Base-by-base conservation (phyloP, 2,329 filamentous ascomycete genomes). In the Aspergillus ochraceoroseus region DNA sequence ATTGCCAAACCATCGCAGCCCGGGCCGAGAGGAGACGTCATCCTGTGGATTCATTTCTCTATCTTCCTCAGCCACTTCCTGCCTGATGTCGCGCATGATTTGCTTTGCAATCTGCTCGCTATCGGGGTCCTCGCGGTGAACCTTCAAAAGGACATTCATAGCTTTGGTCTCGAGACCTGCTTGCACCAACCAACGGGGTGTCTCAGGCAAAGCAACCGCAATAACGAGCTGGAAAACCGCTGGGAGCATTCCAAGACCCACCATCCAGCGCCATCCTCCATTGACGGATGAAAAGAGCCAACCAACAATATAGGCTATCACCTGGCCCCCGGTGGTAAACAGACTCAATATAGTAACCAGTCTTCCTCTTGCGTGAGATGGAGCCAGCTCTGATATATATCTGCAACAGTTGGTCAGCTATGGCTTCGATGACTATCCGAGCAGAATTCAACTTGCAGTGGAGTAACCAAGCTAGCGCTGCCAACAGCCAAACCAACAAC, bases 181-280 rank as follows among this genome's bases (percentile, higher is more conserved):
- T 59, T 81, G 82, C 13, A 94, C 81, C 14, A 95, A 73, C 83
- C 87, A 95, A 15, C 90, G 75, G 22, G 90, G 90, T 8, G 86
- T 94, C 65, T 96, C 90, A 0, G 88, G 88, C 76, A 95, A 83
- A 36, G 79, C 71, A 2, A 79, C 53, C 44, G 95, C 67, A 39
- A 94, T 67, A 0, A 72, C 59, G 4, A 79, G 76, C 61, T 95
- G 90, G 3, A 88, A 40, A 0, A 77, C 62, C 0, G 88, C 89
- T 0, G 90, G 90, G 17, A 83, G 47, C 6, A 85, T 85, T 0
- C 89, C 90, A 0, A 95, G 65, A 0, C 89, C 89, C 0, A 95
- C 88, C 77, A 95, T 89, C 82, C 85, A 94, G 34, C 87, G 74
- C 89, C 90, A 96, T 1, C 84, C 87, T 8, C 74, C 76, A 5